Percentiles rank a stretch among this genome's conserved stretches.
Evolutionary conservation across 2,329 filamentous ascomycete genomes (phyloP).

Genomic region (Helotiales sp.): DNA sequence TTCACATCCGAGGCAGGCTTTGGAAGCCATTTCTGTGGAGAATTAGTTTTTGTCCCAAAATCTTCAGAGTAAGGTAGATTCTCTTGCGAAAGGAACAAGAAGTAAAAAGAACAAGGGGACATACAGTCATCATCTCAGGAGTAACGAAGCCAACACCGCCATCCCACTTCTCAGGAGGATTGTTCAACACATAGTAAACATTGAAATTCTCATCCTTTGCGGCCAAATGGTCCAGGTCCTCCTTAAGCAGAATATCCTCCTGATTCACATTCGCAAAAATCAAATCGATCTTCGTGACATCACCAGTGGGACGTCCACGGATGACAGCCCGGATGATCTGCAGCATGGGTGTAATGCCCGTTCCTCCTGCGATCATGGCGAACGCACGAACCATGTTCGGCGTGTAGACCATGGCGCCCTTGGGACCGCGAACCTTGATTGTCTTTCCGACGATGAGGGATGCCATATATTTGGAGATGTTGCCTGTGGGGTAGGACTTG

Average conservation of each 20-base stretch:
- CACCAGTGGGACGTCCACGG: slow-evolving; percentile 76
- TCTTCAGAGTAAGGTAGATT: not conserved
- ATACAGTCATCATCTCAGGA: slow-evolving; percentile 88
- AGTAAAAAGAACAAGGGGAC: slow-evolving; percentile 34
- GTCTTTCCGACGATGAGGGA: slow-evolving; percentile 80
- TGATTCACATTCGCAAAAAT: slow-evolving; percentile 96
- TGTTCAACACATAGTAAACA: slow-evolving; percentile 95
- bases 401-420: slow-evolving; percentile 96
- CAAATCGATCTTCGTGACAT: slow-evolving; percentile 87
- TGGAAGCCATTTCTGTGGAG: slow-evolving; percentile 72
- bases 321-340: slow-evolving; percentile 93
- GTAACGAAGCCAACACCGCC: slow-evolving; percentile 96
- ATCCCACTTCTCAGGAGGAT: slow-evolving; percentile 88
- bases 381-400: slow-evolving; percentile 97
- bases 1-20: slow-evolving; percentile 87
- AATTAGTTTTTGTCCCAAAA: not conserved
- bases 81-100: not conserved
- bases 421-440: slow-evolving; percentile 91
- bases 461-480: slow-evolving; percentile 94
- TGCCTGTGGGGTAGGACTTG: slow-evolving; percentile 96
- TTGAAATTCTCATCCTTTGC: slow-evolving; percentile 81
- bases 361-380: slow-evolving; percentile 97
- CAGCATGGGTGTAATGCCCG: slow-evolving; percentile 97
- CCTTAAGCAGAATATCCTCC: slow-evolving; percentile 90
- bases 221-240: slow-evolving; percentile 83